Conservation (phyloP, 2,329 filamentous ascomycete genomes). For the Arthroderma sp. region DNA sequence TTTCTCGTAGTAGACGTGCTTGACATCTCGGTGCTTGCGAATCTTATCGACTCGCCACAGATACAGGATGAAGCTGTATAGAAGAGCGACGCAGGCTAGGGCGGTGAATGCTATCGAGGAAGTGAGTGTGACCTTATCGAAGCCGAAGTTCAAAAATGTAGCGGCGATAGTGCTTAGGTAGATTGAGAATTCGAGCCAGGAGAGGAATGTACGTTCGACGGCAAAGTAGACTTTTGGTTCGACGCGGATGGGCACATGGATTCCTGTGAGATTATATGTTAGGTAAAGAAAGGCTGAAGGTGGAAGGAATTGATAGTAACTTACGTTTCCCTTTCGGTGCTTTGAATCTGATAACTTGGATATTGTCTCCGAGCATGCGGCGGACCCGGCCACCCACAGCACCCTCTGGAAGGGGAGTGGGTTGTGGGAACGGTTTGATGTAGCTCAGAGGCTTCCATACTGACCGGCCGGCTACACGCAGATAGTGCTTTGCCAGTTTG, state of each 20-base stretch:
- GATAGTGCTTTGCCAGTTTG: constrained; percentile 42
- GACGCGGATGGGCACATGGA: constrained; percentile 88
- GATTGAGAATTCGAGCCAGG: constrained; percentile 95
- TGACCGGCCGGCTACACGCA: constrained; percentile 35
- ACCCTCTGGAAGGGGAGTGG: constrained; percentile 25
- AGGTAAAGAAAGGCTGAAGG: neutral
- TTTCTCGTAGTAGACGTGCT: constrained; percentile 65
- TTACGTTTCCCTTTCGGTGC: constrained; percentile 43
- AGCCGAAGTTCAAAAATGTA: constrained; percentile 68
- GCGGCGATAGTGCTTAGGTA: constrained; percentile 81
- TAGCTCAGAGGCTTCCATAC: constrained; percentile 35
- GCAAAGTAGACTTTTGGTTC: constrained; percentile 98
- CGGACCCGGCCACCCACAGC: constrained; percentile 21
- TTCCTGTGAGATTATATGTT: constrained; percentile 51
- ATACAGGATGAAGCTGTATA: constrained; percentile 75
- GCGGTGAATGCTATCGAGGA: constrained; percentile 69
- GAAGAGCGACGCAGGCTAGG: constrained; percentile 61
- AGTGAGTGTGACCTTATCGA: constrained; percentile 47
- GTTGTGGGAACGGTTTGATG: constrained; percentile 42
- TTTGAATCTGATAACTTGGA: constrained; percentile 43
- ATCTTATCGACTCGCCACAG: constrained; percentile 81
- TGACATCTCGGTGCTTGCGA: constrained; percentile 66
- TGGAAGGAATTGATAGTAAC: constrained; percentile 8
- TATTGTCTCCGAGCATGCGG: constrained; percentile 25
- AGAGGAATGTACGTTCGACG: constrained; percentile 86